Percentiles rank a stretch among this genome's conserved stretches.
Evolutionary conservation across 208 protist genomes (phyloP).

Genomic region (Acanthamoeba quina): DNA sequence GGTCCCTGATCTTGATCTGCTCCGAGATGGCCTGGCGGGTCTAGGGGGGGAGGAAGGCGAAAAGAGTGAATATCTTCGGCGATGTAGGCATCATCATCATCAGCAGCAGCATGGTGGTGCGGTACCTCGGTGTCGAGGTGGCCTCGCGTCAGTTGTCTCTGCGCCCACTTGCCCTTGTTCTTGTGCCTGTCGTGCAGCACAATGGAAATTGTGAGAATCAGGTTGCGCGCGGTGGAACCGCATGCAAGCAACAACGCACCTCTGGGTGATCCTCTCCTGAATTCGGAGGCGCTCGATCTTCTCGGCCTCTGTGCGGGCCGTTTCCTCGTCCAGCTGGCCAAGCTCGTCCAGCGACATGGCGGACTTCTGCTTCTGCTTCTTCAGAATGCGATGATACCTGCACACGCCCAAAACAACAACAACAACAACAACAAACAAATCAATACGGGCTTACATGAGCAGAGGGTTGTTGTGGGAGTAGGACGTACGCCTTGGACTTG

Average conservation of each 20-base stretch:
- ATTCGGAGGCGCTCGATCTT: constrained; percentile 65
- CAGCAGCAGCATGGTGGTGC: background rate
- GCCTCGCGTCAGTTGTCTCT: constrained; percentile 45
- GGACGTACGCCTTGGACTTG: constrained; percentile 69
- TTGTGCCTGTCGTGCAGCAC: background rate
- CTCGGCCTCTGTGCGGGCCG: constrained; percentile 1
- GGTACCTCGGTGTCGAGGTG: constrained; percentile 48
- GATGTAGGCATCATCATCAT: background rate
- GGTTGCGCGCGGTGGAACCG: no score
- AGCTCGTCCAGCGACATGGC: constrained; percentile 48
- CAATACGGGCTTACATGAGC: background rate
- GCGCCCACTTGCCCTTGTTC: constrained; percentile 73
- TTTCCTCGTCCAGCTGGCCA: constrained; percentile 45
- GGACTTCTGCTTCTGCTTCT: constrained; percentile 65
- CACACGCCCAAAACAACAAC: background rate
- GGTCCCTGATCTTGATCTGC: constrained; percentile 67
- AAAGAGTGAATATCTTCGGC: background rate
- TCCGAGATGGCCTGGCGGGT: constrained; percentile 72
- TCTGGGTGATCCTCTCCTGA: constrained; percentile 65
- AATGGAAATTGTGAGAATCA: background rate
- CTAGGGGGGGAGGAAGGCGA: background rate
- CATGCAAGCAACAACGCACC: background rate
- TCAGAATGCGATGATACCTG: constrained; percentile 69
- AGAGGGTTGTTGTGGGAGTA: background rate
- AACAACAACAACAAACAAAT: background rate